phyloP scores from a whole-genome alignment of 2,329 filamentous ascomycete species.

The Colletotrichum viniferum region DNA sequence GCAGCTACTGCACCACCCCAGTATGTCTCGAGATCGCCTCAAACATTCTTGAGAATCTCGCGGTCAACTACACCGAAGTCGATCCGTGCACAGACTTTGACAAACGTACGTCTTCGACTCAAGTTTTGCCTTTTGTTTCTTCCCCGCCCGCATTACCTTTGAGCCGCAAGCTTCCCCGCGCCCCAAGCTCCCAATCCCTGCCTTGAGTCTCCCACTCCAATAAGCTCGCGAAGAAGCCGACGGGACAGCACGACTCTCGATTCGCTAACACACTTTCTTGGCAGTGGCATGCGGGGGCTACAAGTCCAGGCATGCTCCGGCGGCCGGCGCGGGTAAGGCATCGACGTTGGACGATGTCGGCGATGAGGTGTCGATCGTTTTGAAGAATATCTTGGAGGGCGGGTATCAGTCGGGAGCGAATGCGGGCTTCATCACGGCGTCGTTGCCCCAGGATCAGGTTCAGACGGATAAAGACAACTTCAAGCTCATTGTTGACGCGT shows the following conservation, averaged over 20 bases:
- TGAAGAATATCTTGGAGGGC: conserved; percentile 67
- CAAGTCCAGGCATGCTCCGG: conserved; percentile 65
- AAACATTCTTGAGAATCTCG: conserved; percentile 28
- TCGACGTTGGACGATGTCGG: conserved; percentile 65
- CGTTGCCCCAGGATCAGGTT: conserved; percentile 39
- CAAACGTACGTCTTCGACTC: conserved; percentile 37
- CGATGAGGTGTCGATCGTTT: conserved; percentile 59
- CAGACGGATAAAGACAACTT: conserved; percentile 64
- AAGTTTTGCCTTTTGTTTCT: not conserved
- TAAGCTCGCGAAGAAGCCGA: not conserved
- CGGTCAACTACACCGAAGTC: conserved; percentile 58
- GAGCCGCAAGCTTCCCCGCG: not conserved
- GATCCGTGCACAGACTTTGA: conserved; percentile 74
- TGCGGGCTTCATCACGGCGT: conserved; percentile 29
- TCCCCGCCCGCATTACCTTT: not conserved
- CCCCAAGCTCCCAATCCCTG: not conserved
- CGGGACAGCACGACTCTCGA: not conserved
- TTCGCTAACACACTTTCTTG: not conserved
- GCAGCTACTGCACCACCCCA: conserved; percentile 25
- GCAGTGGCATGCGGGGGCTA: conserved; percentile 68
- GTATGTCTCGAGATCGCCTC: conserved; percentile 32
- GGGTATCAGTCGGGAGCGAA: conserved; percentile 50
- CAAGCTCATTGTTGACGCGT: conserved; percentile 65
- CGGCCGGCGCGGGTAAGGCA: conserved; percentile 62
- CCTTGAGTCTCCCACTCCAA: not conserved